These are phyloP conservation scores for Ceratocystis diversiconidia DNA, from an alignment of 2,329 filamentous ascomycete genomes.

Conservation along the genomic window DNA sequence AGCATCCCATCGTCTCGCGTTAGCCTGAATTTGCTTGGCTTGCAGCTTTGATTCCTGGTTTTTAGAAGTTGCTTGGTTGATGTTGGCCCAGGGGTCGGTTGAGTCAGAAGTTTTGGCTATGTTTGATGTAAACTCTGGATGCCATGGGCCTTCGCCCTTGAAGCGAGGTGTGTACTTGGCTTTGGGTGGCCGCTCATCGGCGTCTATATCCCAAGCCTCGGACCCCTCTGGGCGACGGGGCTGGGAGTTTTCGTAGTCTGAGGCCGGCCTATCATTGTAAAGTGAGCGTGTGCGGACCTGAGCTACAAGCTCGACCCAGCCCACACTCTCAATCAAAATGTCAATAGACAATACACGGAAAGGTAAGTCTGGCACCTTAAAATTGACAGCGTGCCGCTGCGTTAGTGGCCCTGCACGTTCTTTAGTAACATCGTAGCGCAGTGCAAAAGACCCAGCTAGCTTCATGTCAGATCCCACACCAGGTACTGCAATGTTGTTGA, in stretches of 20 bases:
- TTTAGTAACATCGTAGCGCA: constrained; percentile 74
- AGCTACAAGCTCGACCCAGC: constrained; percentile 78
- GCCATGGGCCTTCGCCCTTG: constrained; percentile 10
- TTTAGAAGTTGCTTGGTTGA: constrained; percentile 20
- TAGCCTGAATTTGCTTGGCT: constrained; percentile 16
- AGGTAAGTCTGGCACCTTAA: constrained; percentile 55
- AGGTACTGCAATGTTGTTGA: constrained; percentile 49
- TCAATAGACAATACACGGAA: constrained; percentile 71
- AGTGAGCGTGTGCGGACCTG: constrained; percentile 55
- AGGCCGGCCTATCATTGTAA: constrained; percentile 21
- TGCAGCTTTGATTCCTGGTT: background rate
- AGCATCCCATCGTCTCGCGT: constrained; percentile 14
- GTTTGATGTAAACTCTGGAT: constrained; percentile 5
- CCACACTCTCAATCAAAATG: constrained; percentile 78
- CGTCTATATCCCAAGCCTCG: constrained; percentile 17
- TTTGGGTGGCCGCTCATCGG: constrained; percentile 14
- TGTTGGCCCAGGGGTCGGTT: constrained; percentile 18
- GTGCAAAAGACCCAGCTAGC: constrained; percentile 59
- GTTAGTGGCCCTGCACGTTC: constrained; percentile 61
- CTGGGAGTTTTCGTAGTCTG: constrained; percentile 20
- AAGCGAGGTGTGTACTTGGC: constrained; percentile 12
- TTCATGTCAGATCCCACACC: constrained; percentile 44
- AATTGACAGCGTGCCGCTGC: constrained; percentile 43
- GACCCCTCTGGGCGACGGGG: background rate
- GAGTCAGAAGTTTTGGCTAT: background rate